A percentile compares a stretch with the other conserved stretches of the same genome.
phyloP scores from a whole-genome alignment of 1,284 basidiomycete genomes.

The Apiotrichum sp. region DNA sequence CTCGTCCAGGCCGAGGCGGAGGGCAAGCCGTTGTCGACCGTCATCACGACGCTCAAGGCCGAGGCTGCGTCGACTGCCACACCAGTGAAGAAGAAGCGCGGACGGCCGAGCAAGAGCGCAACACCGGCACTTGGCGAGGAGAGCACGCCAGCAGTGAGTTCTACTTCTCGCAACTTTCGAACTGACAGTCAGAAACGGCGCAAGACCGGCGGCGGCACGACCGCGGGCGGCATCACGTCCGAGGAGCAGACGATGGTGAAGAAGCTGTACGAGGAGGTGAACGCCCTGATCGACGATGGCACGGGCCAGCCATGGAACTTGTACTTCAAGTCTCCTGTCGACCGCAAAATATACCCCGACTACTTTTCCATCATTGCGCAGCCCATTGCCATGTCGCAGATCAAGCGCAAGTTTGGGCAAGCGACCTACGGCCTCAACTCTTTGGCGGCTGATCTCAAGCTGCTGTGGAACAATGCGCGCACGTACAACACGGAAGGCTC shows the following conservation, averaged over 20 bases:
- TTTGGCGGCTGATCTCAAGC: conserved; percentile 70
- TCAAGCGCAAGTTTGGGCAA: conserved; percentile 73
- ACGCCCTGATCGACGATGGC: conserved; percentile 44
- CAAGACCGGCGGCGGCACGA: conserved; percentile 20
- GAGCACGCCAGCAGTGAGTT: conserved; percentile 33
- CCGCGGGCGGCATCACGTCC: neutral
- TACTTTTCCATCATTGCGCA: conserved; percentile 68
- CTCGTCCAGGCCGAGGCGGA: conserved; percentile 37
- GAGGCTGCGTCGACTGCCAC: conserved; percentile 11
- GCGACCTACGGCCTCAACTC: conserved; percentile 69
- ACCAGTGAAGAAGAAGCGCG: conserved; percentile 37
- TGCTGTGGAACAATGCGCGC: conserved; percentile 90
- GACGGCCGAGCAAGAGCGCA: conserved; percentile 34
- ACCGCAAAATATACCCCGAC: conserved; percentile 79
- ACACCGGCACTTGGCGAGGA: conserved; percentile 37
- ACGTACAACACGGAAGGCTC: conserved; percentile 67
- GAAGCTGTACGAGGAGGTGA: conserved; percentile 56
- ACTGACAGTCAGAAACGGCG: conserved; percentile 35
- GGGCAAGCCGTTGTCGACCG: conserved; percentile 34
- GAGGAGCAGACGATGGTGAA: conserved; percentile 29
- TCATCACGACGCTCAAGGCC: conserved; percentile 22
- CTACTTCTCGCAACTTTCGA: too few species aligned
- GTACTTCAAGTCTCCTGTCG: conserved; percentile 73
- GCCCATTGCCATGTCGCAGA: conserved; percentile 81
- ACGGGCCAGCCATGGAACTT: conserved; percentile 72